Conservation (phyloP, 192 early-diverging fungal species). For the Paraglomus occultum region DNA sequence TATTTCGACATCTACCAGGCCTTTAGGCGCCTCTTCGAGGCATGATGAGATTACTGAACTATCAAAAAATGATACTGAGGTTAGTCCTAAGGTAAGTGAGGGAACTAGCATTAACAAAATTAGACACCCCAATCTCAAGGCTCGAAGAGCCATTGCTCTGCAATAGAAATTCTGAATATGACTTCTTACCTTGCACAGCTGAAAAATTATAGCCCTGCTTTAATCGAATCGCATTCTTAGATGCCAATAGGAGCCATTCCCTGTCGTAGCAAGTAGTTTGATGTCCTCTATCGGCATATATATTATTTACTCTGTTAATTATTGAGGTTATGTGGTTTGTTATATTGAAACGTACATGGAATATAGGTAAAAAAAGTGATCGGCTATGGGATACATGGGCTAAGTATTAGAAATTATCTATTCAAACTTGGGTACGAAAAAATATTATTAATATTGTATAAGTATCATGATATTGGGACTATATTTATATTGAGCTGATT, state of each 20-base stretch:
- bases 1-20: too few relatives aligned
- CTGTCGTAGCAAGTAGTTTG: background rate
- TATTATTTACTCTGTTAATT: background rate
- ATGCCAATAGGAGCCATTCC: background rate
- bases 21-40: too few relatives aligned
- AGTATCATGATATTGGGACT: too few relatives aligned
- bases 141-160: too few relatives aligned
- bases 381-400: background rate
- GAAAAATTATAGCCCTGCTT: constrained; percentile 9
- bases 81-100: too few relatives aligned
- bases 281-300: background rate
- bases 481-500: too few relatives aligned
- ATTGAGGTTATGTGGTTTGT: background rate
- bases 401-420: too few relatives aligned
- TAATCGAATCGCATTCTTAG: constrained; percentile 1
- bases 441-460: too few relatives aligned
- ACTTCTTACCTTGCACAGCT: constrained; percentile 12
- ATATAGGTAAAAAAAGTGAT: background rate
- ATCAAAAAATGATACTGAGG: background rate
- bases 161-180: too few relatives aligned
- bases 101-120: too few relatives aligned
- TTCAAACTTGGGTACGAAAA: too few relatives aligned
- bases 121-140: too few relatives aligned
- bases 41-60: background rate
- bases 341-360: background rate